phyloP scores from a whole-genome alignment of 2,329 filamentous ascomycete species.

The Scleromitrula shiraiana region DNA sequence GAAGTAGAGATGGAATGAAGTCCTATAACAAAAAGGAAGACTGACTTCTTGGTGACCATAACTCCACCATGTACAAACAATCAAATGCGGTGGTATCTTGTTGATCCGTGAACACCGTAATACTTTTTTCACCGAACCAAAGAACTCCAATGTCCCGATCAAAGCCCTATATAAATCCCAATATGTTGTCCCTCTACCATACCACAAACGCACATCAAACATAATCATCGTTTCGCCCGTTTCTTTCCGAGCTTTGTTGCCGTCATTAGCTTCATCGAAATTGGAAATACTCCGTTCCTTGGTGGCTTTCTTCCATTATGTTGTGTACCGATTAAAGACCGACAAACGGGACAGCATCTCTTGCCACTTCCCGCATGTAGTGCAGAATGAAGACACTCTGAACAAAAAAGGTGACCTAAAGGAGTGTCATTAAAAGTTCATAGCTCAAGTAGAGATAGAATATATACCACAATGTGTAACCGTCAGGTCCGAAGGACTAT shows the following conservation, averaged over 20 bases:
- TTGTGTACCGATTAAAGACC: slow-evolving; percentile 48
- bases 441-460: neutral
- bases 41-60: neutral
- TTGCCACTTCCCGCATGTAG: slow-evolving; percentile 48
- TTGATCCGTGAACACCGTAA: neutral
- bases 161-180: neutral
- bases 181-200: neutral
- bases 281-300: slow-evolving; percentile 45
- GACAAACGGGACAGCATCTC: slow-evolving; percentile 54
- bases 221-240: neutral
- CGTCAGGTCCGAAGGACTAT: slow-evolving; percentile 48
- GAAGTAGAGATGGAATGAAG: neutral
- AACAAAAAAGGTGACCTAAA: slow-evolving; percentile 57
- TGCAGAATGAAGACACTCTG: slow-evolving; percentile 52
- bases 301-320: slow-evolving; percentile 26
- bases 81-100: neutral
- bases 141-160: neutral
- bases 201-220: neutral
- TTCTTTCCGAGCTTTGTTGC: slow-evolving; percentile 44
- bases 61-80: slow-evolving; percentile 1
- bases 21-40: neutral
- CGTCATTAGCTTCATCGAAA: slow-evolving; percentile 57
- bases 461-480: slow-evolving; percentile 59
- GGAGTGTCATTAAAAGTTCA: slow-evolving; percentile 12
- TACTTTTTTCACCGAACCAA: neutral